Evolutionary conservation across 352 stramenopile species (phyloP), one percentile per base, ranked within the genome.

Genomic region (Globisporangium nagaii): DNA sequence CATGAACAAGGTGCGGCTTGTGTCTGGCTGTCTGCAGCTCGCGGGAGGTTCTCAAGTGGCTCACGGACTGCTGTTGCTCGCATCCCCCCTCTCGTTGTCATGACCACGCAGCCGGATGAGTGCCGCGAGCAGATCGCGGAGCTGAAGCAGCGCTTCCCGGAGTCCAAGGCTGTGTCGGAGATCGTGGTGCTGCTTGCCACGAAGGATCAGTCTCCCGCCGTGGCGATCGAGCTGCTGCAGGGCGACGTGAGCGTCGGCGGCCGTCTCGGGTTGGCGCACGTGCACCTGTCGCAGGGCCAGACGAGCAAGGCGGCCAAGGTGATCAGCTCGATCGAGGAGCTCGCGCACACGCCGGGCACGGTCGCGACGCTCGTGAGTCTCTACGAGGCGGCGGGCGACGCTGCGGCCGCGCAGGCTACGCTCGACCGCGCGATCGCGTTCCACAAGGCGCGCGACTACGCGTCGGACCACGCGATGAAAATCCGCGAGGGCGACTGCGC

Each of bases 351-450:
- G 11, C 75, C 83, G 1, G 83, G 80, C 30, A 91, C 80, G 0
- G 83, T 93, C n/a, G 83, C 83, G 19, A 93, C 83, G 12, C 69
- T 93, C 25, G 77, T 93, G 22, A 68, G 68, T 15, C 61, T 93
- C 30, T 90, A 88, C 59, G 79, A 93, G 46, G 70, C 79, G 5
- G 75, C 72, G 8, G 72, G 73, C 22, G 67, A 92, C 51, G 62
- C 71, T 11, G 59, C 62, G 34, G 70, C 75, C 6, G 79, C 75
- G 0, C 73, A 84, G 57, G 32, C 46, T 4, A 75, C 87, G 60
- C 62, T 91, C 34, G 53, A 84, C 50, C 60, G 56, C 12, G 76
- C 81, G 3, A 42, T 91, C 25, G 66, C 54, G 50, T 63, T 81
- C 63, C 68, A 90, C 66, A 76, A 71, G 56, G 55, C 66, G 28